A percentile compares a stretch with the other conserved stretches of the same genome.
Conservation (phyloP, 2,329 filamentous ascomycete species). For the Penicillium sp. region DNA sequence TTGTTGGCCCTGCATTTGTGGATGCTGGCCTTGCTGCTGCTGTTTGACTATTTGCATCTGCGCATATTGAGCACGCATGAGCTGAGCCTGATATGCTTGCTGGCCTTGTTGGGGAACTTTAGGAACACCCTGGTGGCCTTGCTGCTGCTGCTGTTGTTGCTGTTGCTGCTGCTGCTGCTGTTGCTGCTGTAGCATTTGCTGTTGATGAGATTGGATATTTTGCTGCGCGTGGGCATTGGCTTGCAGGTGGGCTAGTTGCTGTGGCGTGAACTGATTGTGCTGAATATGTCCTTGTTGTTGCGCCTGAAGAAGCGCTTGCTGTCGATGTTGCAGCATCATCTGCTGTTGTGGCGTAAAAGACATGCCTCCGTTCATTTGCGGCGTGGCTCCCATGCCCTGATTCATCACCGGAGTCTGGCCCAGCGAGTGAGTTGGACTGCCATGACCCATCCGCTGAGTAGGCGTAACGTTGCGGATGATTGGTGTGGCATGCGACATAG, state of each 20-base stretch:
- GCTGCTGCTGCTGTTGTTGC: conserved; percentile 26
- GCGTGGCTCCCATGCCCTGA: conserved; percentile 41
- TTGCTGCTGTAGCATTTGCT: conserved; percentile 37
- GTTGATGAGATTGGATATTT: conserved; percentile 43
- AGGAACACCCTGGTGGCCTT: conserved; percentile 19
- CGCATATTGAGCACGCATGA: conserved; percentile 38
- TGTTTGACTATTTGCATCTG: conserved; percentile 41
- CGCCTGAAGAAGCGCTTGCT: conserved; percentile 38
- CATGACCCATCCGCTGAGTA: conserved; percentile 46
- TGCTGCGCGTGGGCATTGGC: conserved; percentile 47
- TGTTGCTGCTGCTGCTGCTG: conserved; percentile 31
- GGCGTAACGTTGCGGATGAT: conserved; percentile 49
- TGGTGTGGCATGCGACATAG: conserved; percentile 47
- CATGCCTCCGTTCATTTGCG: conserved; percentile 37
- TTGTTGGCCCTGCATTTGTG: conserved; percentile 28
- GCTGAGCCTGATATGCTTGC: conserved; percentile 38
- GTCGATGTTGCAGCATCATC: conserved; percentile 36
- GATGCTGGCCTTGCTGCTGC: conserved; percentile 15
- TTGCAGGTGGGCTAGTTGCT: conserved; percentile 43
- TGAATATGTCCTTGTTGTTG: conserved; percentile 39
- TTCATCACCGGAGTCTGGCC: conserved; percentile 46
- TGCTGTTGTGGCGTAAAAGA: conserved; percentile 39
- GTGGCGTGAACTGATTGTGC: conserved; percentile 38
- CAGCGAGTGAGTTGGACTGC: conserved; percentile 44
- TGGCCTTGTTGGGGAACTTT: conserved; percentile 25